A percentile compares a stretch with the other conserved stretches of the same genome.
These are phyloP conservation scores for Xylaria longipes DNA, from an alignment of 495 filamentous ascomycete genomes.

Conservation along the genomic window DNA sequence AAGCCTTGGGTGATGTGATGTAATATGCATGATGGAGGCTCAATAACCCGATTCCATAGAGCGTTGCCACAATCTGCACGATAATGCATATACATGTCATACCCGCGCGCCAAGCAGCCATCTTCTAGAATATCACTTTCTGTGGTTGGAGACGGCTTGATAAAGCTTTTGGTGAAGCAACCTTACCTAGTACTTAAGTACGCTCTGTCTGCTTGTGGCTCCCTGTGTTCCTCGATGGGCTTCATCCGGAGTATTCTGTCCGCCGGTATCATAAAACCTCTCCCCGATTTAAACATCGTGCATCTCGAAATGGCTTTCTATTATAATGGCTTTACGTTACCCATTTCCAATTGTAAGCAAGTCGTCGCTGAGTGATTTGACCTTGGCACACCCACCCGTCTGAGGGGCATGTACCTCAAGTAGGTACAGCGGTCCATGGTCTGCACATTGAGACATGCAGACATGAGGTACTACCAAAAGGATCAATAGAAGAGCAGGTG, in stretches of 20 bases:
- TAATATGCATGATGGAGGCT: slow-evolving; percentile 19
- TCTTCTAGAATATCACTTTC: background rate
- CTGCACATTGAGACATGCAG: background rate
- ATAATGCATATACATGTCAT: background rate
- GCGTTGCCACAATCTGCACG: background rate
- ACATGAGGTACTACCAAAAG: background rate
- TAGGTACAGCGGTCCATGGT: background rate
- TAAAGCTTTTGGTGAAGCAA: background rate
- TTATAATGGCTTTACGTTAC: background rate
- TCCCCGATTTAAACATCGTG: background rate
- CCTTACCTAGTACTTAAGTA: no score
- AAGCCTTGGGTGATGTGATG: slow-evolving; percentile 6
- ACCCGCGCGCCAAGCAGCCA: background rate
- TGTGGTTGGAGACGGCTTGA: slow-evolving; percentile 1
- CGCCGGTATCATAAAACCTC: background rate
- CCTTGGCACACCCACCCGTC: no score
- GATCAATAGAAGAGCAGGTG: background rate
- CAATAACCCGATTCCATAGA: background rate
- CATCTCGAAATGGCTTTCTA: background rate
- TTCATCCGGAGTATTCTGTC: background rate
- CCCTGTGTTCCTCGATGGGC: background rate
- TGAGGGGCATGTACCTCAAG: background rate
- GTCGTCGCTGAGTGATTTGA: background rate
- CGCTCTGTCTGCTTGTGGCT: background rate
- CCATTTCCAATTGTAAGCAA: background rate